Conservation (phyloP, 2,329 filamentous ascomycete species). For the Trichoderma semiorbis region DNA sequence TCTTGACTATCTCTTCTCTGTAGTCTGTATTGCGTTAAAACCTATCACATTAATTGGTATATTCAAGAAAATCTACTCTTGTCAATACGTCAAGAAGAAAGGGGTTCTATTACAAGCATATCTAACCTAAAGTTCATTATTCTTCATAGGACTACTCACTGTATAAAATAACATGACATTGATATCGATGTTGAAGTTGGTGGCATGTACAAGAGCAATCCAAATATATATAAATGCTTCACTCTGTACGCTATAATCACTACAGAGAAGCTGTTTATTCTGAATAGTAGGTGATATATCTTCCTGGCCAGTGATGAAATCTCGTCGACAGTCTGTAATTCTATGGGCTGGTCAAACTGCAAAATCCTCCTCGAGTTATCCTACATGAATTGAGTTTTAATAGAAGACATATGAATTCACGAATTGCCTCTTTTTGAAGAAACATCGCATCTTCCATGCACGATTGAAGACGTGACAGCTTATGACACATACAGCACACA, state of each 20-base stretch:
- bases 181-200: not conserved
- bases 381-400: not conserved
- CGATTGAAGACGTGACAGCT: not conserved
- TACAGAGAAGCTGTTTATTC: not conserved
- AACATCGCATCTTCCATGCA: not conserved
- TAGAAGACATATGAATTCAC: not conserved
- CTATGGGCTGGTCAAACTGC: not conserved
- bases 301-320: not conserved
- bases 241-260: not conserved
- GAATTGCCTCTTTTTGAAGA: not conserved
- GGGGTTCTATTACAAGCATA: not conserved
- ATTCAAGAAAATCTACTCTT: not conserved
- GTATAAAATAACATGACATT: not conserved
- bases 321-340: not conserved
- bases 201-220: not conserved
- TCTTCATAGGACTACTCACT: not conserved
- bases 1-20: not conserved
- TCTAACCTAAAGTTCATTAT: not conserved
- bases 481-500: not conserved
- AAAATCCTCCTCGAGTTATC: accelerated
- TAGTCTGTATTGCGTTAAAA: not conserved
- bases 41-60: not conserved
- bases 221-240: not conserved
- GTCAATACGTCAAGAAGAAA: too few species aligned
- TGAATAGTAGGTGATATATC: not conserved